phyloP scores from a whole-genome alignment of 2,329 filamentous ascomycete species.

The Penicillium hesseltinei region DNA sequence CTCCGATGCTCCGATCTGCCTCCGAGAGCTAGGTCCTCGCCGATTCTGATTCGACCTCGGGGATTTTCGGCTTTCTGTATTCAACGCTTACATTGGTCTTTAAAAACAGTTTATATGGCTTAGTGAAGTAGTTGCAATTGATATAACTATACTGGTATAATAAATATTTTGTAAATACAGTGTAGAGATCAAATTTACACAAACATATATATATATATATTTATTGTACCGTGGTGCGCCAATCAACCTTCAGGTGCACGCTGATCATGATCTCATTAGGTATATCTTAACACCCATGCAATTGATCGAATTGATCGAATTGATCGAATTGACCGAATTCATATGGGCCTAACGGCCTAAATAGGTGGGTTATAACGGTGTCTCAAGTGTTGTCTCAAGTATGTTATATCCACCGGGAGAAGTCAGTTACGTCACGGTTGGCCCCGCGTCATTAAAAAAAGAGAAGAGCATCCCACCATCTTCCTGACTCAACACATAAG shows the following conservation, averaged over 20 bases:
- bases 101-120: background rate
- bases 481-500: background rate
- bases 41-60: conserved; percentile 10
- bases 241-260: background rate
- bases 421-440: conserved; percentile 27
- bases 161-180: background rate
- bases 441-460: conserved; percentile 12
- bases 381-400: background rate
- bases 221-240: background rate
- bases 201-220: background rate
- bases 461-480: background rate
- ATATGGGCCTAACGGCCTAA: background rate
- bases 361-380: background rate
- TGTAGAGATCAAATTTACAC: background rate
- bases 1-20: conserved; percentile 19
- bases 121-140: background rate
- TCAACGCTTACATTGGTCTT: background rate
- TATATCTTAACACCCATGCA: background rate
- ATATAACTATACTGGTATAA: no score
- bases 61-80: conserved; percentile 13
- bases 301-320: background rate
- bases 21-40: conserved; percentile 8
- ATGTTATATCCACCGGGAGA: background rate
- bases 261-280: background rate
- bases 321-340: background rate